phyloP scores from a whole-genome alignment of 345 rosid species.

The Geranium brycei region DNA sequence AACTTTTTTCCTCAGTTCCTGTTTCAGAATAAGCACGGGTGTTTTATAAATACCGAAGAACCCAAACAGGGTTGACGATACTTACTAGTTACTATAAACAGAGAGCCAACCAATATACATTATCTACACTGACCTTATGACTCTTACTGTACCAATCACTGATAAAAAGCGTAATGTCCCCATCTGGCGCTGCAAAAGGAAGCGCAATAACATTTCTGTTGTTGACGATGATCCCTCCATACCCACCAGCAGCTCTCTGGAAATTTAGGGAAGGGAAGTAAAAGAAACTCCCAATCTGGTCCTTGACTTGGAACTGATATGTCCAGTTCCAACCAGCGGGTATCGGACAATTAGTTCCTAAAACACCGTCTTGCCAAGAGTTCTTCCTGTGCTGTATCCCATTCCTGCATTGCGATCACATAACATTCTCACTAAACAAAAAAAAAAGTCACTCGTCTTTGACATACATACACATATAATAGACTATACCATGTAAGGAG shows the following conservation, averaged over 20 bases:
- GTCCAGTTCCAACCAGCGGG: slow-evolving; percentile 84
- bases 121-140: slow-evolving; percentile 47
- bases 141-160: slow-evolving; percentile 68
- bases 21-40: slow-evolving; percentile 13
- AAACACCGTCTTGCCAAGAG: slow-evolving; percentile 89
- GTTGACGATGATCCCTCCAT: slow-evolving; percentile 57
- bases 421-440: not conserved
- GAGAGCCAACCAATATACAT: slow-evolving; percentile 1
- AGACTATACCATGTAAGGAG: slow-evolving; percentile 57
- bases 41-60: slow-evolving; percentile 1
- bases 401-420: slow-evolving; percentile 30
- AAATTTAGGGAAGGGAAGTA: slow-evolving; percentile 60
- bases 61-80: slow-evolving; percentile 3
- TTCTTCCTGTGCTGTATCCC: slow-evolving; percentile 68
- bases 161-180: slow-evolving; percentile 56
- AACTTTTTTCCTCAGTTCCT: slow-evolving; percentile 64
- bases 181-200: slow-evolving; percentile 60
- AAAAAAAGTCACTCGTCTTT: not conserved
- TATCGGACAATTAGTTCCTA: slow-evolving; percentile 80
- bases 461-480: not conserved
- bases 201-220: slow-evolving; percentile 55
- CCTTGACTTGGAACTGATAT: slow-evolving; percentile 70
- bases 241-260: slow-evolving; percentile 75
- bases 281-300: slow-evolving; percentile 78
- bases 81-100: slow-evolving; percentile 8